Evolutionary conservation across 495 filamentous ascomycete genomes (phyloP).

Genomic region (Articulospora tetracladia): DNA sequence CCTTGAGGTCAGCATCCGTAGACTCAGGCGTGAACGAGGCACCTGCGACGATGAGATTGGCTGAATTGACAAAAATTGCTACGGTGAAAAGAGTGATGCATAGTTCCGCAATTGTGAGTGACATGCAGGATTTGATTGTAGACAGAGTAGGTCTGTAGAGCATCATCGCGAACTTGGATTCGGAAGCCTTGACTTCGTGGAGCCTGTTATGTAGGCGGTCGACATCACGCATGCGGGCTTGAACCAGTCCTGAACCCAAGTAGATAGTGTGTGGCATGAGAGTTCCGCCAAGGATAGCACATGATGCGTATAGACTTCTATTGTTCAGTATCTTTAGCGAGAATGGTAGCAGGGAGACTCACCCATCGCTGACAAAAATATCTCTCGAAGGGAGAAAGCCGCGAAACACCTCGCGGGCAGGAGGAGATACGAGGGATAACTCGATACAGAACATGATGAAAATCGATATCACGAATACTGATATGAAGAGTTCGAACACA

Average conservation of each 20-base stretch:
- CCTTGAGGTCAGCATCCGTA: conserved; percentile 7
- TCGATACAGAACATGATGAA: conserved; percentile 84
- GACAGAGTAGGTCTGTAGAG: conserved; percentile 75
- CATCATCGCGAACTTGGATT: conserved; percentile 34
- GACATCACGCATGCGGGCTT: conserved; percentile 73
- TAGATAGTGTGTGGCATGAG: conserved; percentile 92
- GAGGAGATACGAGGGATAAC: conserved; percentile 60
- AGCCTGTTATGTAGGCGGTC: conserved; percentile 53
- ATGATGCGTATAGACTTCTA: conserved; percentile 73
- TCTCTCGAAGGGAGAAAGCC: conserved; percentile 77
- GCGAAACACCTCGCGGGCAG: conserved; percentile 59
- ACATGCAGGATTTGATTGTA: conserved; percentile 72
- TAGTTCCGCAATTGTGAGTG: conserved; percentile 73
- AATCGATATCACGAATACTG: conserved; percentile 71
- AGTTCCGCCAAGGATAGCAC: conserved; percentile 85
- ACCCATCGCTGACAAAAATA: conserved; percentile 62
- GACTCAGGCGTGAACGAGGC: conserved; percentile 55
- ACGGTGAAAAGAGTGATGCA: conserved; percentile 74
- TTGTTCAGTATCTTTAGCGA: not conserved
- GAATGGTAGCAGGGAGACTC: conserved; percentile 18
- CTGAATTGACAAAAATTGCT: conserved; percentile 84
- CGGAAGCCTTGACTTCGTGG: conserved; percentile 1
- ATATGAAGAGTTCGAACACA: conserved; percentile 75
- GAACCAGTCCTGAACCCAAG: conserved; percentile 80
- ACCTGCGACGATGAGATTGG: conserved; percentile 84